phyloP scores from a whole-genome alignment of 2,329 filamentous ascomycete genomes.

The Penicillium sclerotigenum region DNA sequence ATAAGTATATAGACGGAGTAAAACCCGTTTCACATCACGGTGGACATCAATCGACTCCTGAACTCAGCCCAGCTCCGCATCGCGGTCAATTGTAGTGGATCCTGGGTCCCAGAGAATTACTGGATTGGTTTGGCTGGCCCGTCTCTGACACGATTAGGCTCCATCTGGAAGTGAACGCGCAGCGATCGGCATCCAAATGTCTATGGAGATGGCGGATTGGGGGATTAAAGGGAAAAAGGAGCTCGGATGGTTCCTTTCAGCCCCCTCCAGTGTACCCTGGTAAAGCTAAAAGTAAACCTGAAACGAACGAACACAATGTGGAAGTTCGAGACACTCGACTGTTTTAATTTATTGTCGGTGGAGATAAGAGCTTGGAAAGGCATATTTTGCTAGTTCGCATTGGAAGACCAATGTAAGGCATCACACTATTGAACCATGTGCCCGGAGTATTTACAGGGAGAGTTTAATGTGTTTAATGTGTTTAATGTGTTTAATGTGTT shows the following conservation, averaged over 20 bases:
- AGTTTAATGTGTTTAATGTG: no score
- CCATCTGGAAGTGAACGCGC: conserved; percentile 7
- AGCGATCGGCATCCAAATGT: conserved; percentile 11
- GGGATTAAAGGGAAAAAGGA: background rate
- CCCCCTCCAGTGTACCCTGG: background rate
- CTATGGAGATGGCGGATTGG: background rate
- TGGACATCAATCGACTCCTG: background rate
- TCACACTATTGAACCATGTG: conserved; percentile 8
- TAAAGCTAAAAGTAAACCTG: conserved; percentile 2
- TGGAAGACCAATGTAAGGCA: background rate
- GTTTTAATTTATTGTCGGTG: background rate
- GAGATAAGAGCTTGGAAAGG: background rate
- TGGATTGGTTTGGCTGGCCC: conserved; percentile 16
- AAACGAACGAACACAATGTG: conserved; percentile 11
- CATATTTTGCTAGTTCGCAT: background rate
- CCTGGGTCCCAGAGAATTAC: conserved; percentile 5
- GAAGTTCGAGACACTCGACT: background rate
- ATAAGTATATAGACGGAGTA: background rate
- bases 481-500: no score
- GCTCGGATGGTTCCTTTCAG: background rate
- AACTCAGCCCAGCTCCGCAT: background rate
- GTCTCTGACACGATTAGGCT: conserved; percentile 9
- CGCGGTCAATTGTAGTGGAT: background rate
- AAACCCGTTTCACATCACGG: background rate
- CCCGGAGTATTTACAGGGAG: background rate